These are phyloP conservation scores for Aechmea fasciata DNA, from an alignment of 176 grass and related monocot species.

Conservation along the genomic window DNA sequence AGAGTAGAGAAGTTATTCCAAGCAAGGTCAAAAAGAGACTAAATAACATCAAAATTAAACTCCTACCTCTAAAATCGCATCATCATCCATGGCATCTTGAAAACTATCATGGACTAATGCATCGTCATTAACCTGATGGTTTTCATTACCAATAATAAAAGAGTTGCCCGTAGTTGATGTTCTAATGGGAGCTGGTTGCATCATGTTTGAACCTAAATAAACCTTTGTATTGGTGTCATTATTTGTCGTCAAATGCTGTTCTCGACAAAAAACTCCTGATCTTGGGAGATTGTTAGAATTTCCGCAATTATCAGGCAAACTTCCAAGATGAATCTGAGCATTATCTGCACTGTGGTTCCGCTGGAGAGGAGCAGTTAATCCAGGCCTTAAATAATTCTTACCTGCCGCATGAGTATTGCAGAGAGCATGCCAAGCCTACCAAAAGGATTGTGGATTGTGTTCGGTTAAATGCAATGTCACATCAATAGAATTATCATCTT, in stretches of 20 bases:
- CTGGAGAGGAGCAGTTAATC: conserved; percentile 43
- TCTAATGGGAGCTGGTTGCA: conserved; percentile 13
- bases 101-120: conserved; percentile 31
- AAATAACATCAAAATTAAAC: conserved; percentile 8
- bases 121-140: conserved; percentile 17
- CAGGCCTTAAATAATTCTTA: conserved; percentile 85
- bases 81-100: conserved; percentile 50
- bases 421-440: conserved; percentile 77
- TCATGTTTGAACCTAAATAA: conserved; percentile 15
- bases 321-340: conserved; percentile 10
- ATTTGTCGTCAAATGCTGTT: conserved; percentile 21
- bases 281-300: conserved; percentile 20
- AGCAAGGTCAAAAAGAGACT: not conserved
- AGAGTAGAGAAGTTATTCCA: too few species aligned
- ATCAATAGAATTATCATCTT: conserved; percentile 1
- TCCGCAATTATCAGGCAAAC: conserved; percentile 27
- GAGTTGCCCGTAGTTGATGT: conserved; percentile 21
- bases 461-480: not conserved
- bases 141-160: conserved; percentile 15
- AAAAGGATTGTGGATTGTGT: not conserved
- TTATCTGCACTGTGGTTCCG: conserved; percentile 18
- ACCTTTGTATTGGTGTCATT: conserved; percentile 9
- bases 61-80: conserved; percentile 72
- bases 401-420: conserved; percentile 36
- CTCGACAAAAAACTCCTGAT: conserved; percentile 18